Percentiles rank a stretch among this genome's conserved stretches.
Conservation (phyloP, 23 red algal species). For the Gracilaria gracilis region DNA sequence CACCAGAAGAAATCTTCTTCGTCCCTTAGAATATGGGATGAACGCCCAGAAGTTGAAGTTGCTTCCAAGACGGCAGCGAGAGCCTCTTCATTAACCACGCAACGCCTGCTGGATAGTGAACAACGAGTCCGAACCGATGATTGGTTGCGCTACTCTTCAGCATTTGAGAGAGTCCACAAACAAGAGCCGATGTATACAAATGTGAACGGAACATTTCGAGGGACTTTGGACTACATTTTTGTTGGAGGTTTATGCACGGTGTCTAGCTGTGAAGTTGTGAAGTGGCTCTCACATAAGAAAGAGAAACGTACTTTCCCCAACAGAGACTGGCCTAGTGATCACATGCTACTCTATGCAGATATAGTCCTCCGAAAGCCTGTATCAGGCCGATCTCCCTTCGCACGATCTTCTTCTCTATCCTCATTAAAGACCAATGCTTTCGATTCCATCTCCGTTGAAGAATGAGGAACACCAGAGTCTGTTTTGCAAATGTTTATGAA, state of each 20-base stretch:
- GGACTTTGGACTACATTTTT: slow-evolving; percentile 63
- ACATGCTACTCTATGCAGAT: slow-evolving; percentile 29
- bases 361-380: background rate
- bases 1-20: background rate
- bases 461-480: background rate
- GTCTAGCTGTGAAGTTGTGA: background rate
- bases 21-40: background rate
- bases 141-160: slow-evolving; percentile 35
- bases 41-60: background rate
- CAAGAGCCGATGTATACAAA: slow-evolving; percentile 47
- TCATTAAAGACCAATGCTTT: background rate
- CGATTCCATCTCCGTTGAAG: background rate
- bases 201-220: slow-evolving; percentile 45
- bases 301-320: slow-evolving; percentile 33
- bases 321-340: slow-evolving; percentile 53
- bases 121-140: background rate
- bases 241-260: slow-evolving; percentile 29
- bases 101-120: too few relatives aligned
- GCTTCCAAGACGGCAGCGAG: background rate
- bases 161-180: background rate
- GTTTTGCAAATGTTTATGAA: background rate
- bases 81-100: background rate
- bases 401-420: slow-evolving; percentile 5
- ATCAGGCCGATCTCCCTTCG: slow-evolving; percentile 17
- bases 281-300: background rate